Percentiles rank a stretch among this genome's conserved stretches.
Evolutionary conservation across 352 stramenopile genomes (phyloP).

Genomic region (Globisporangium ultimum): DNA sequence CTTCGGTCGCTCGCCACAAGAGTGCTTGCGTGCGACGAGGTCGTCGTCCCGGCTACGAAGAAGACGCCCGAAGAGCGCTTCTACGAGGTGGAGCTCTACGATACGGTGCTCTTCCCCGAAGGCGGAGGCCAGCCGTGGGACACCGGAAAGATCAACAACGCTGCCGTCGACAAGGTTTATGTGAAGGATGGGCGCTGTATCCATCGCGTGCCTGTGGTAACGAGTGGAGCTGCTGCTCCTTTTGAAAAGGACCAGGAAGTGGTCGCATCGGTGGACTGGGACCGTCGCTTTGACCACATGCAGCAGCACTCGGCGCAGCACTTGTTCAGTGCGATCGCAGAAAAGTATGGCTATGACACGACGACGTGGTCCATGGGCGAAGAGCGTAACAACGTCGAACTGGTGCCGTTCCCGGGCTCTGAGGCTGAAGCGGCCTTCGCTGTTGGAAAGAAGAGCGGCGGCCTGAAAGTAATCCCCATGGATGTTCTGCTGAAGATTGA

Average conservation of each 20-base stretch:
- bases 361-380: conserved; percentile 77
- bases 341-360: conserved; percentile 69
- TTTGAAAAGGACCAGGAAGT: conserved; percentile 53
- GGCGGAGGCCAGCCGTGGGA: conserved; percentile 86
- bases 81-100: conserved; percentile 52
- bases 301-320: conserved; percentile 90
- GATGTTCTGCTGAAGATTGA: conserved; percentile 60
- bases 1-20: conserved; percentile 43
- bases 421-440: conserved; percentile 16
- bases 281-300: conserved; percentile 84
- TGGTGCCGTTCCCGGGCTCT: conserved; percentile 35
- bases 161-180: conserved; percentile 56
- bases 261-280: conserved; percentile 63
- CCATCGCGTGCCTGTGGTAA: conserved; percentile 36
- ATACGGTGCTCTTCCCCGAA: conserved; percentile 86
- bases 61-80: conserved; percentile 33
- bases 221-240: conserved; percentile 13
- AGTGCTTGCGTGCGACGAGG: conserved; percentile 37
- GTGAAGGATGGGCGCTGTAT: conserved; percentile 65
- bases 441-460: background rate
- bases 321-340: conserved; percentile 80
- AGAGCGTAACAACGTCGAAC: conserved; percentile 76
- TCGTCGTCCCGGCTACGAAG: conserved; percentile 24
- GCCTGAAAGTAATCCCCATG: conserved; percentile 22
- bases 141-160: conserved; percentile 50